phyloP scores from a whole-genome alignment of 768 basidiomycete genomes.

The Amanita thiersii region DNA sequence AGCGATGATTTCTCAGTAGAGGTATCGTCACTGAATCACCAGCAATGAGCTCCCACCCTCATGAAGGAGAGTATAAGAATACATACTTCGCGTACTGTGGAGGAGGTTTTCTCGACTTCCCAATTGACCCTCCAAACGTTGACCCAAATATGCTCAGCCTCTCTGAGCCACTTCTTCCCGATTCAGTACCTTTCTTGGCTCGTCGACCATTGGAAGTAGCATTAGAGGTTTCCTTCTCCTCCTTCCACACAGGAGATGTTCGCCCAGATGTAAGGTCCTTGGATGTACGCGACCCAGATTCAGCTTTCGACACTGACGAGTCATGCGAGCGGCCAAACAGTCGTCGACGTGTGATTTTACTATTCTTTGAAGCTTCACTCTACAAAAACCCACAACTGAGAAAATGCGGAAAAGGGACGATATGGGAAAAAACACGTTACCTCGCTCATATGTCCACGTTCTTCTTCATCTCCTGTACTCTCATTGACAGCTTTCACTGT shows the following conservation, averaged over 20 bases:
- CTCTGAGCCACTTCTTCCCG: constrained; percentile 35
- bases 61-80: constrained; percentile 5
- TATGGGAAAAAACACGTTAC: constrained; percentile 29
- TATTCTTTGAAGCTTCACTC: constrained; percentile 39
- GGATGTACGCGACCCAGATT: constrained; percentile 8
- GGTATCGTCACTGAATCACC: constrained; percentile 21
- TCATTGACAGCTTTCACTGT: constrained; percentile 28
- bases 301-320: constrained; percentile 19
- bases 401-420: constrained; percentile 4
- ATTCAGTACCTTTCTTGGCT: constrained; percentile 44
- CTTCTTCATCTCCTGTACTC: constrained; percentile 34
- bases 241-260: constrained; percentile 9
- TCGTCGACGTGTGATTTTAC: constrained; percentile 36
- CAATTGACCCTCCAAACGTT: constrained; percentile 49
- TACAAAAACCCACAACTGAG: constrained; percentile 16
- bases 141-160: constrained; percentile 81
- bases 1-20: constrained; percentile 36
- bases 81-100: constrained; percentile 62
- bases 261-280: constrained; percentile 12
- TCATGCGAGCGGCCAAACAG: constrained; percentile 61
- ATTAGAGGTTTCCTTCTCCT: constrained; percentile 20
- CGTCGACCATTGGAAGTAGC: constrained; percentile 29
- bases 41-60: constrained; percentile 4
- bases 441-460: constrained; percentile 53
- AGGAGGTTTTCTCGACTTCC: constrained; percentile 73